Base-by-base conservation (phyloP, 202 grass and related monocot genomes). In the Dendrocalamus latiflorus region DNA sequence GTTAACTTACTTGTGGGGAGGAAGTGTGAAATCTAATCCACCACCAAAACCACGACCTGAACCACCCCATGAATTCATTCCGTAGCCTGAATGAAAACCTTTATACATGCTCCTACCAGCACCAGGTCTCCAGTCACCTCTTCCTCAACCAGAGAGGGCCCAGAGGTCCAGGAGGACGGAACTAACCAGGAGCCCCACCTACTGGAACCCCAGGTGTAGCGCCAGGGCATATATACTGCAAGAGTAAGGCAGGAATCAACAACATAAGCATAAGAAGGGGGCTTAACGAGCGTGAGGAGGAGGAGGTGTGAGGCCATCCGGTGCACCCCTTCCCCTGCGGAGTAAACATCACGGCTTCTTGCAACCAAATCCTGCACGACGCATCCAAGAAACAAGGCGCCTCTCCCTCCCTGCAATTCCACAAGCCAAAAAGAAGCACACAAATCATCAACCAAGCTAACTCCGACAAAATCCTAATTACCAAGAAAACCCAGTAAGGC, bases 191-290 rank as follows among this genome's bases (percentile, higher is more conserved):
- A 76, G 83, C 62, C 50, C 90, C 92, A 70, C 85, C 81, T 76
- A 76, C n/a, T 58, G 89, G 68, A 70, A 80, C 90, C 4, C 87
- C 90, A 87, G 87, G 75, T 65, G 92, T 76, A 82, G 85, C 85
- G 5, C 95, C 93, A 81, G 97, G 89, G 43, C 97, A 85, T 85
- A 99, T 81, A 74, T 99, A 99, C 97, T 99, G 89, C 74, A 88
- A 41, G 37, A 83, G 48, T 84, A 62, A 84, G 22, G 75, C 24
- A 65, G 57, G 34, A 54, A 84, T 76, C 70, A 87, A 65, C 38
- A 81, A 72, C 68, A 76, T 13, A 43, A 65, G 49, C 26, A 65
- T 51, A 34, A 34, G 33, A 80, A 77, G 66, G 75, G 24, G 15
- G 15, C 39, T 55, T 37, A 62, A 33, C 30, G 3, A 33, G 30